phyloP scores from a whole-genome alignment of 192 early-diverging fungal species.

The Dissophora globulifera region DNA sequence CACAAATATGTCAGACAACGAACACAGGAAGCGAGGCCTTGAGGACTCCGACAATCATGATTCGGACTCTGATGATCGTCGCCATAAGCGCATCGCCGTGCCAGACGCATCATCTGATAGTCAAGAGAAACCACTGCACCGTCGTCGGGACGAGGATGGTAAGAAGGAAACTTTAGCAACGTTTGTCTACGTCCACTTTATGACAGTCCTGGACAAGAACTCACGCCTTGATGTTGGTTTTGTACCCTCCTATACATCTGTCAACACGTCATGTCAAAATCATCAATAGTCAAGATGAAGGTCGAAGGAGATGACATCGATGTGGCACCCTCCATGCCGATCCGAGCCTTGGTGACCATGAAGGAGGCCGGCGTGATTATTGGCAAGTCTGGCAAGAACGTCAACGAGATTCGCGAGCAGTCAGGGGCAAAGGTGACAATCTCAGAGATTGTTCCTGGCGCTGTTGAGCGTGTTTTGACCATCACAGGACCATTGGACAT shows the following conservation, averaged over 20 bases:
- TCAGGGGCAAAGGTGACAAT: constrained; percentile 89
- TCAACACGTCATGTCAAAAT: neutral
- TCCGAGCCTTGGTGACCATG: constrained; percentile 67
- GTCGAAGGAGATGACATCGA: constrained; percentile 8
- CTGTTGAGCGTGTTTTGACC: constrained; percentile 74
- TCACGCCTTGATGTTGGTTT: too few relatives aligned
- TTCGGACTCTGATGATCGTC: constrained; percentile 41
- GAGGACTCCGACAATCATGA: constrained; percentile 51
- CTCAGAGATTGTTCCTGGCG: constrained; percentile 83
- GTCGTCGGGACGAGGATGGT: constrained; percentile 31
- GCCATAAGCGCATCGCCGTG: constrained; percentile 51
- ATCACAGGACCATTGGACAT: constrained; percentile 72
- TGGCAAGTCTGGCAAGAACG: constrained; percentile 87
- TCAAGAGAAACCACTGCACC: constrained; percentile 19
- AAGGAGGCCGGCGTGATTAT: constrained; percentile 90
- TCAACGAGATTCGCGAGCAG: constrained; percentile 85
- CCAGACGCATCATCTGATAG: constrained; percentile 21
- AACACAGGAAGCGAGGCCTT: constrained; percentile 37
- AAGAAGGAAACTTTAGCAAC: too few relatives aligned
- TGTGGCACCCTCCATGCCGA: constrained; percentile 20
- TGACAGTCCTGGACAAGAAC: too few relatives aligned
- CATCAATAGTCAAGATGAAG: constrained; percentile 23
- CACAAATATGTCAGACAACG: constrained; percentile 8
- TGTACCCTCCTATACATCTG: too few relatives aligned
- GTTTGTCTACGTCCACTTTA: too few relatives aligned